A percentile compares a stretch with the other conserved stretches of the same genome.
phyloP scores from a whole-genome alignment of 2,329 filamentous ascomycete genomes.

The Paradendryphiella salina region DNA sequence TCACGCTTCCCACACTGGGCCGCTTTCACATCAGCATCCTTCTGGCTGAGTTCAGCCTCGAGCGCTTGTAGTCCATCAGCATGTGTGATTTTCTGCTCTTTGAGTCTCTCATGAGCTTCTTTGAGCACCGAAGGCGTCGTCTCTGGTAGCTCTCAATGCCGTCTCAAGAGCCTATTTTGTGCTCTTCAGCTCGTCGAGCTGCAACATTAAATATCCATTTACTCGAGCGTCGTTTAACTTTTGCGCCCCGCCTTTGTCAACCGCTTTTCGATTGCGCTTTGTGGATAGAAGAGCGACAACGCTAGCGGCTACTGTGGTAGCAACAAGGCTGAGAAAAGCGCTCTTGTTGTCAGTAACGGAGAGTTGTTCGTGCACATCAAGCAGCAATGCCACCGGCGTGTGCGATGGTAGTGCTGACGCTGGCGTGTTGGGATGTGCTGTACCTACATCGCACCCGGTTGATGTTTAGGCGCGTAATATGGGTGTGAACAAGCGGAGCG shows the following conservation, averaged over 20 bases:
- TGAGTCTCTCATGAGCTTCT: too few species aligned
- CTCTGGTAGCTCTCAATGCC: not conserved
- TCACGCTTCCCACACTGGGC: too few species aligned
- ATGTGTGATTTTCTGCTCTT: too few species aligned
- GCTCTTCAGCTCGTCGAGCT: not conserved
- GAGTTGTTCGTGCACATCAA: not conserved
- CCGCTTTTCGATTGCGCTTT: not conserved
- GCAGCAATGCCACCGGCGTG: not conserved
- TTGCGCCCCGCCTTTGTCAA: not conserved
- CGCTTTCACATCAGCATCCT: too few species aligned
- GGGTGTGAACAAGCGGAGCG: too few species aligned
- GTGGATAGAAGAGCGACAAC: not conserved
- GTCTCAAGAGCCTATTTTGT: not conserved
- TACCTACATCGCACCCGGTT: too few species aligned
- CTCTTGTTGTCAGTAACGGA: too few species aligned
- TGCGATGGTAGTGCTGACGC: not conserved
- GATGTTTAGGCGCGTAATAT: too few species aligned
- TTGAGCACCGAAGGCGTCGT: not conserved
- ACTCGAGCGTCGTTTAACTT: not conserved
- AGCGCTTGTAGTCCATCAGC: too few species aligned
- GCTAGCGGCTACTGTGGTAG: not conserved
- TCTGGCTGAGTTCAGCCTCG: too few species aligned
- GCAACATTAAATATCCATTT: not conserved
- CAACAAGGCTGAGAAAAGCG: too few species aligned
- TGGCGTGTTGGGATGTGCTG: not conserved